These are phyloP conservation scores for Fusarium sacchari DNA, from an alignment of 2,329 filamentous ascomycete genomes.

Conservation along the genomic window DNA sequence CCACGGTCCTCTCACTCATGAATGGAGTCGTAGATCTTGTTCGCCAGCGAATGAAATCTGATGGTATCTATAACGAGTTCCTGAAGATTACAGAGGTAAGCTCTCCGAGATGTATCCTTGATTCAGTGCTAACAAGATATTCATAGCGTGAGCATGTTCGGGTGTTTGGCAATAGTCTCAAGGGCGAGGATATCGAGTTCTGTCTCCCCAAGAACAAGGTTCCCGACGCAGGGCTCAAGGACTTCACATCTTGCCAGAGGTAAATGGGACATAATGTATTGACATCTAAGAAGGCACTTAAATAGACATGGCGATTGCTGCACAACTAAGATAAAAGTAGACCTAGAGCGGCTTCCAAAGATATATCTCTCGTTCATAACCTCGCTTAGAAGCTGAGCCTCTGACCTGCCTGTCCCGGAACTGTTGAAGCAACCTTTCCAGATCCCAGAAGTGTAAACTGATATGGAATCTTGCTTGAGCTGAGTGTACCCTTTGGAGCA, in stretches of 20 bases:
- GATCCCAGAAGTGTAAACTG: constrained; percentile 29
- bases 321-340: fast-evolving
- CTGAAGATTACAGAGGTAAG: constrained; percentile 44
- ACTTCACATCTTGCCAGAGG: constrained; percentile 36
- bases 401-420: constrained; percentile 30
- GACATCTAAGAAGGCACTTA: fast-evolving
- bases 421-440: constrained; percentile 16
- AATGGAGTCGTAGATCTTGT: constrained; percentile 53
- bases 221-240: constrained; percentile 40
- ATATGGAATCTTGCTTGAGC: constrained; percentile 13
- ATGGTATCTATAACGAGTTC: constrained; percentile 53
- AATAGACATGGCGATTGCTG: background rate
- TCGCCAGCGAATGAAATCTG: constrained; percentile 50
- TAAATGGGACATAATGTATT: background rate
- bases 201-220: constrained; percentile 43
- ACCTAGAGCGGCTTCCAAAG: background rate
- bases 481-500: constrained; percentile 17
- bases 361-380: background rate
- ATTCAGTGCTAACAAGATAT: background rate
- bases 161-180: constrained; percentile 41
- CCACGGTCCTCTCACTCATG: constrained; percentile 52
- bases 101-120: fast-evolving
- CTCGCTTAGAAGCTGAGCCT: constrained; percentile 14
- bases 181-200: constrained; percentile 45
- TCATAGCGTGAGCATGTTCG: constrained; percentile 45